Percentiles rank a stretch among this genome's conserved stretches.
Evolutionary conservation across 208 protist species (phyloP).

Genomic region (Leishmania guyanensis): DNA sequence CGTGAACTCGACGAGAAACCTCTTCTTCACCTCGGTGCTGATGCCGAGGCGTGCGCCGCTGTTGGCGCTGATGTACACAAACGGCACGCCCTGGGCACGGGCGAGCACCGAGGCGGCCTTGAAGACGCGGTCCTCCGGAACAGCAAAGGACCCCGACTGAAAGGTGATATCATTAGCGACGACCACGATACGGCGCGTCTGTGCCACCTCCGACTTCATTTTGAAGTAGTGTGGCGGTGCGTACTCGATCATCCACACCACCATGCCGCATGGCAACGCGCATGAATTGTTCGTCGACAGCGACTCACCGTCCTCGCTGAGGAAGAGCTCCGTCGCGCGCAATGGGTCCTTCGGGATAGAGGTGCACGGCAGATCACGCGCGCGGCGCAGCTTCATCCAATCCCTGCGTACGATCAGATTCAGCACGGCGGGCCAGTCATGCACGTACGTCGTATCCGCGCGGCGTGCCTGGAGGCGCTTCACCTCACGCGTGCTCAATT

Average conservation of each 20-base stretch:
- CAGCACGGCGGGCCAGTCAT: slow-evolving; percentile 96
- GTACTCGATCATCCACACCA: slow-evolving; percentile 93
- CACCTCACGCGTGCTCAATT: slow-evolving; percentile 52
- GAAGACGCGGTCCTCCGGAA: slow-evolving; percentile 96
- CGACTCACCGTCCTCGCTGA: slow-evolving; percentile 35
- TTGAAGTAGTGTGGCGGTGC: slow-evolving; percentile 91
- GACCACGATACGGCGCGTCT: slow-evolving; percentile 91
- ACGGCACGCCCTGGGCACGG: slow-evolving; percentile 88
- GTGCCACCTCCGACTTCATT: slow-evolving; percentile 22
- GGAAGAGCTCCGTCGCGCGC: slow-evolving; percentile 52
- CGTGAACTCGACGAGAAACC: slow-evolving; percentile 93
- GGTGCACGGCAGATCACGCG: slow-evolving; percentile 29
- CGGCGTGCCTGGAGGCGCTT: slow-evolving; percentile 88
- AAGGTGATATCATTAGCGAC: slow-evolving; percentile 99
- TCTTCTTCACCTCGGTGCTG: slow-evolving; percentile 91
- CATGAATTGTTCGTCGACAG: slow-evolving; percentile 30
- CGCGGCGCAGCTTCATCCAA: slow-evolving; percentile 68
- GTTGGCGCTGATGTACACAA: slow-evolving; percentile 97
- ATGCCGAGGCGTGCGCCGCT: slow-evolving; percentile 97
- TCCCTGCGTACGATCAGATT: slow-evolving; percentile 71
- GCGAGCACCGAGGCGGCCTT: slow-evolving; percentile 84
- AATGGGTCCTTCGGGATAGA: slow-evolving; percentile 42
- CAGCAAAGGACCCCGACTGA: slow-evolving; percentile 96
- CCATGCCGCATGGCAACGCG: slow-evolving; percentile 87
- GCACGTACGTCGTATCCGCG: slow-evolving; percentile 93